These are phyloP conservation scores for Macrolepiota dolichaula DNA, from an alignment of 768 basidiomycete species.

Conservation along the genomic window DNA sequence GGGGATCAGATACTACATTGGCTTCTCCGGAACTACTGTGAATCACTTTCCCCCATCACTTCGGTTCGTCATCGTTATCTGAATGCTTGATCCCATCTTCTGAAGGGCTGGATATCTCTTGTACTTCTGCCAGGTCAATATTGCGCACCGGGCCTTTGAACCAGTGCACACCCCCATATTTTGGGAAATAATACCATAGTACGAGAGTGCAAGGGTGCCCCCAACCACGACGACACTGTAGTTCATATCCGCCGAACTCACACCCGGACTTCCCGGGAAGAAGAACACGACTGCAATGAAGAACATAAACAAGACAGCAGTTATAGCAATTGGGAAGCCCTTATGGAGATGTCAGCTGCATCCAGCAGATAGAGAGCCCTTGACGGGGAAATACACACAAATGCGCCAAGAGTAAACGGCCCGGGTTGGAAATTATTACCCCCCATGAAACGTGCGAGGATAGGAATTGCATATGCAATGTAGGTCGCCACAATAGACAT, in stretches of 20 bases:
- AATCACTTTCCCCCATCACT: neutral
- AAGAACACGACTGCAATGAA: conserved; percentile 64
- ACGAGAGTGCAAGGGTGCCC: conserved; percentile 58
- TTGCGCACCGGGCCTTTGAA: conserved; percentile 64
- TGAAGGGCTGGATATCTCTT: neutral
- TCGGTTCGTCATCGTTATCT: neutral
- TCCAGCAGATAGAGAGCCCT: neutral
- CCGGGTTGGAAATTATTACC: conserved; percentile 51
- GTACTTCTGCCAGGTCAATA: conserved; percentile 15
- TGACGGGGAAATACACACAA: conserved; percentile 18
- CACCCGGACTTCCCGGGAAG: conserved; percentile 57
- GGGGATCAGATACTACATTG: too few relatives aligned
- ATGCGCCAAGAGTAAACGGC: conserved; percentile 48
- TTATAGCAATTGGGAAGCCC: conserved; percentile 57
- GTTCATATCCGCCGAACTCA: conserved; percentile 56
- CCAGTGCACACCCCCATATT: conserved; percentile 72
- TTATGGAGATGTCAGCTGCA: conserved; percentile 18
- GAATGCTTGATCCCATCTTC: neutral
- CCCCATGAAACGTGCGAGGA: conserved; percentile 44
- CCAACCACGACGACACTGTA: conserved; percentile 70
- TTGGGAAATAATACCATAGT: conserved; percentile 68
- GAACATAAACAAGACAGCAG: conserved; percentile 62
- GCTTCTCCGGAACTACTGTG: too few relatives aligned
- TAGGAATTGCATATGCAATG: conserved; percentile 53
- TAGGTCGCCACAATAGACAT: conserved; percentile 43